phyloP scores from a whole-genome alignment of 75 land plant genomes.

The Azolla pinnata region DNA sequence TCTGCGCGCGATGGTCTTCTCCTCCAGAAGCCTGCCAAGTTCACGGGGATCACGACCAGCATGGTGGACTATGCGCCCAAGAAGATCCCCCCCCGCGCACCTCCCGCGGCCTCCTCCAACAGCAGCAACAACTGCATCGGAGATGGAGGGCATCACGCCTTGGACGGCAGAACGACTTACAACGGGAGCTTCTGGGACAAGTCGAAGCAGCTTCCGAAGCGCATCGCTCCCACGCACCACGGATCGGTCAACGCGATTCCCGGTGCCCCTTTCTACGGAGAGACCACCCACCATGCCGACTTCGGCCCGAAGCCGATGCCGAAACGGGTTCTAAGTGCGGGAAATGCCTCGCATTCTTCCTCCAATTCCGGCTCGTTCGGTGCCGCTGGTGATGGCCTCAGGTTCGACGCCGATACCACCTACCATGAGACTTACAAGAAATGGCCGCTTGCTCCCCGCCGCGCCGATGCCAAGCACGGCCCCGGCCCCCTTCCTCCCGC shows the following conservation, averaged over 20 bases:
- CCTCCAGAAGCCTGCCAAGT: background rate
- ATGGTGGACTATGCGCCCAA: conserved; percentile 3
- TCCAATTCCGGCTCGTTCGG: background rate
- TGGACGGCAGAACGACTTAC: conserved; percentile 4
- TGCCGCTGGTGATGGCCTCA: background rate
- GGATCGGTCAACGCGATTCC: background rate
- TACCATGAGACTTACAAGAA: background rate
- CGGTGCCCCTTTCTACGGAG: background rate
- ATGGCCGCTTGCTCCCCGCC: background rate
- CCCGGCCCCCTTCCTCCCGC: background rate
- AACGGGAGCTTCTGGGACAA: background rate
- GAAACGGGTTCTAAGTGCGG: background rate
- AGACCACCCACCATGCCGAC: conserved; percentile 4
- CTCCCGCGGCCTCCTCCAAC: background rate
- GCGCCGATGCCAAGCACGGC: background rate
- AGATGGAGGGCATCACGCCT: background rate
- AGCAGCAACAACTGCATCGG: background rate
- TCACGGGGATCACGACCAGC: background rate
- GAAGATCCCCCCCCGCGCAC: background rate
- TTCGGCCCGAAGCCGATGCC: conserved; percentile 7
- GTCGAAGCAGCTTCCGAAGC: background rate
- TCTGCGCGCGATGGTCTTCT: background rate
- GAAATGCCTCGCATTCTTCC: too few species aligned
- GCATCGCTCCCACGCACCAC: background rate
- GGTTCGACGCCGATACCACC: background rate